Base-by-base conservation (phyloP, 345 rosid species). In the Rhodamnia argentea region DNA sequence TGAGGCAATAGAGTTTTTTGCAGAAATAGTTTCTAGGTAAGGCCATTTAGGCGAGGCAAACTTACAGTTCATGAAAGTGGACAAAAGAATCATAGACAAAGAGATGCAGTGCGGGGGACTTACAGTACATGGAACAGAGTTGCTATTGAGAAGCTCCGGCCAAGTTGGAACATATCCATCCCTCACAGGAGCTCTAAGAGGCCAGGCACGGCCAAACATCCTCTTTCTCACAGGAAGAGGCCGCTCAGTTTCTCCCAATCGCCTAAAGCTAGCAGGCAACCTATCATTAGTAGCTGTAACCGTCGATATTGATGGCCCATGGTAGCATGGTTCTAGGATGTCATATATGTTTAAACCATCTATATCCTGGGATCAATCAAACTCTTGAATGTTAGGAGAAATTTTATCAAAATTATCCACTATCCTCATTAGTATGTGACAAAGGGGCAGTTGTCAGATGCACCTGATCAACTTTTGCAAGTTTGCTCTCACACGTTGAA, bases 121-220 rank as follows among this genome's bases (percentile, higher is more conserved):
- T 88, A 97, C 99, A 47, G 90, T 88, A 91, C 99, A 97, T 26
- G 96, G 92, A 87, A 90, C 89, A 37, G 40, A 5, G 4, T 47
- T 1, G 86, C 85, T 78, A 84, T 89, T 89, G 62, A 92, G 92
- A 86, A 97, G 90, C 88, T 97, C 93, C 26, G 98, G 93, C 99
- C 99, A 97, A 83, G 92, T 94, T 84, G 97, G 98, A 89, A 97
- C 93, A 83, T 89, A 84, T 81, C 98, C 98, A 50, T 92, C 95
- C 92, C 94, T 95, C n/a, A 95, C 98, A 82, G 92, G 90, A 86
- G 95, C 94, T 86, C 96, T 90, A 53, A 96, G 50, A 47, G 99
- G 99, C 99, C 99, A 96, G 12, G 98, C 95, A 22, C 97, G 98
- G 83, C 99, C 98, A 86, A 94, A 96, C 94, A 96, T 93, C 90